These are phyloP conservation scores for Verticillium nonalfalfae DNA, from an alignment of 2,329 filamentous ascomycete genomes.

Conservation along the genomic window DNA sequence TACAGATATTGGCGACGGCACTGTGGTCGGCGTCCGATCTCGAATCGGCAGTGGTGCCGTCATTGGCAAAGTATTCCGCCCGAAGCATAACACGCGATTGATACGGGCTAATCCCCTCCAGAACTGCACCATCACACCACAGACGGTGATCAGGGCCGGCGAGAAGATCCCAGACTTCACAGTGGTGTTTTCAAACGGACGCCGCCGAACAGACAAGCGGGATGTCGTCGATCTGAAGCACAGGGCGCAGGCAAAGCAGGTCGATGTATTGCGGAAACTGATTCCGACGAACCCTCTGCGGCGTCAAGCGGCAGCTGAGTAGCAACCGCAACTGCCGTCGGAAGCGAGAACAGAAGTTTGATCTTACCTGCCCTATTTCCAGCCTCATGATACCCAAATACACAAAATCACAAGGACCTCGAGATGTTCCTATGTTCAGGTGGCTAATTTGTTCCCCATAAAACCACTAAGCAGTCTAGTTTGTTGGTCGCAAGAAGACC, in stretches of 20 bases:
- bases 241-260: conserved; percentile 59
- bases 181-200: conserved; percentile 62
- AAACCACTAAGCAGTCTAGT: background rate
- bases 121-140: conserved; percentile 66
- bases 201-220: conserved; percentile 50
- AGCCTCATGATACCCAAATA: background rate
- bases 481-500: too few species aligned
- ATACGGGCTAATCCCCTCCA: conserved; percentile 19
- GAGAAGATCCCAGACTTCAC: conserved; percentile 59
- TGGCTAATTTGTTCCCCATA: too few species aligned
- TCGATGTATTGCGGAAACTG: conserved; percentile 60
- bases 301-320: conserved; percentile 20
- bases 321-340: background rate
- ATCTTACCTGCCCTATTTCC: background rate
- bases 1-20: conserved; percentile 55
- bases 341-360: background rate
- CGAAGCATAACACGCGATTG: background rate
- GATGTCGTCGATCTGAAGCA: conserved; percentile 58
- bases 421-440: too few species aligned
- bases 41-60: conserved; percentile 53
- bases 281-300: conserved; percentile 58
- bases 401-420: too few species aligned
- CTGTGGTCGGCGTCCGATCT: conserved; percentile 51
- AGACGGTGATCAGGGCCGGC: conserved; percentile 51
- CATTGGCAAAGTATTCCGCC: conserved; percentile 50